phyloP scores from a whole-genome alignment of 2,329 filamentous ascomycete genomes.

The Penicillium sp. region DNA sequence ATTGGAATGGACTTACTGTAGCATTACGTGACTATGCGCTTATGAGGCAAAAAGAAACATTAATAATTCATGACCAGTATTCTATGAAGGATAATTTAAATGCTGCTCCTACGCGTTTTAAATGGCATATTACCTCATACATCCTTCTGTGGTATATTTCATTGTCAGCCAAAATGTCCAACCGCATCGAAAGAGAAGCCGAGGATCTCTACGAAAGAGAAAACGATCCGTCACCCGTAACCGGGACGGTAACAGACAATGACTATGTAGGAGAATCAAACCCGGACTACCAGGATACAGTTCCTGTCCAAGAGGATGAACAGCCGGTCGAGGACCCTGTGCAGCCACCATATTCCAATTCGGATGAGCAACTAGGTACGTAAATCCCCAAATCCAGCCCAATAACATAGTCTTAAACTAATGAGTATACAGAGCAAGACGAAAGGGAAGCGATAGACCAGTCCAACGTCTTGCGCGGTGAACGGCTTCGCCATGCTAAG shows the following conservation, averaged over 20 bases:
- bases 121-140: not conserved
- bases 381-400: not conserved
- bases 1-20: not conserved
- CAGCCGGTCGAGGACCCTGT: slow-evolving; percentile 35
- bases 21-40: not conserved
- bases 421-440: slow-evolving; percentile 18
- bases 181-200: slow-evolving; percentile 12
- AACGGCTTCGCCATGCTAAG: slow-evolving; percentile 34
- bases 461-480: slow-evolving; percentile 33
- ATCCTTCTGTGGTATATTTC: not conserved
- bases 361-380: slow-evolving; percentile 39
- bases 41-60: not conserved
- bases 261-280: slow-evolving; percentile 35
- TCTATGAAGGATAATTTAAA: not conserved
- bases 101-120: not conserved
- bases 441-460: slow-evolving; percentile 32
- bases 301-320: slow-evolving; percentile 36
- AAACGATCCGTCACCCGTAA: slow-evolving; percentile 19
- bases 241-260: slow-evolving; percentile 23
- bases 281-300: slow-evolving; percentile 17
- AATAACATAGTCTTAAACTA: not conserved
- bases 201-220: slow-evolving; percentile 21
- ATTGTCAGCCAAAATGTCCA: slow-evolving; percentile 11
- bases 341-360: slow-evolving; percentile 40
- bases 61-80: not conserved